Percentiles rank a stretch among this genome's conserved stretches.
Conservation (phyloP, 768 basidiomycete species). For the Lentinula detonsa region DNA sequence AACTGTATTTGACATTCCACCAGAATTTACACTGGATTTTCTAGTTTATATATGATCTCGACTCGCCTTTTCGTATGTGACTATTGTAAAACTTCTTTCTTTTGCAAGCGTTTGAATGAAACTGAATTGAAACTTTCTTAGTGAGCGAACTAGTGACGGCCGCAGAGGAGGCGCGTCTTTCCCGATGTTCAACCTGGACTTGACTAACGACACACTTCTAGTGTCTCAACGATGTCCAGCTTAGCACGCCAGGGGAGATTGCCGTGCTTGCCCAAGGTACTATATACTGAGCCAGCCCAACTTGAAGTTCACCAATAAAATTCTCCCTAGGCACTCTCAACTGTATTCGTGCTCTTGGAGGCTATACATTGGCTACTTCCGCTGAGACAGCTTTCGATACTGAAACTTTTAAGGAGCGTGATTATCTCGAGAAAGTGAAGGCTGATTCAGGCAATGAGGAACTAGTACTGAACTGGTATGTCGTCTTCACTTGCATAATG, state of each 20-base stretch:
- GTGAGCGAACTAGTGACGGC: constrained; percentile 51
- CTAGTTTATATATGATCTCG: constrained; percentile 47
- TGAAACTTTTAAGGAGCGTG: constrained; percentile 48
- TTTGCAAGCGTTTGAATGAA: background rate
- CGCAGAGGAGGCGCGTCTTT: constrained; percentile 55
- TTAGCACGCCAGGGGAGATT: constrained; percentile 53
- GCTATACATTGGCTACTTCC: constrained; percentile 45
- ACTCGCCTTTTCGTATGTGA: constrained; percentile 56
- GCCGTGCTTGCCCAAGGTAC: constrained; percentile 49
- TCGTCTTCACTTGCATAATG: background rate
- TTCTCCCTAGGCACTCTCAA: constrained; percentile 43
- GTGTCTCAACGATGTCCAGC: constrained; percentile 49
- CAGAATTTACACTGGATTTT: constrained; percentile 60
- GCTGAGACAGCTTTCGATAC: constrained; percentile 55
- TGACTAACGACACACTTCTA: constrained; percentile 16
- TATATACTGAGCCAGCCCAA: constrained; percentile 3
- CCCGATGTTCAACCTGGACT: background rate
- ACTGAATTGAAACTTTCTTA: constrained; percentile 15
- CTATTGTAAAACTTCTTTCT: constrained; percentile 38
- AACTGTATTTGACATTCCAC: background rate
- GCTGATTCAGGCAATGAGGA: constrained; percentile 39
- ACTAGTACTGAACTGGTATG: constrained; percentile 58
- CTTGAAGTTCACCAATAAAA: background rate
- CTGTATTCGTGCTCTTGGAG: constrained; percentile 58
- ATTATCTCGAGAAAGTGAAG: constrained; percentile 41